Evolutionary conservation across 208 protist species (phyloP), one percentile per base, ranked within the genome.

Genomic region (Vickermania spadyakhi): DNA sequence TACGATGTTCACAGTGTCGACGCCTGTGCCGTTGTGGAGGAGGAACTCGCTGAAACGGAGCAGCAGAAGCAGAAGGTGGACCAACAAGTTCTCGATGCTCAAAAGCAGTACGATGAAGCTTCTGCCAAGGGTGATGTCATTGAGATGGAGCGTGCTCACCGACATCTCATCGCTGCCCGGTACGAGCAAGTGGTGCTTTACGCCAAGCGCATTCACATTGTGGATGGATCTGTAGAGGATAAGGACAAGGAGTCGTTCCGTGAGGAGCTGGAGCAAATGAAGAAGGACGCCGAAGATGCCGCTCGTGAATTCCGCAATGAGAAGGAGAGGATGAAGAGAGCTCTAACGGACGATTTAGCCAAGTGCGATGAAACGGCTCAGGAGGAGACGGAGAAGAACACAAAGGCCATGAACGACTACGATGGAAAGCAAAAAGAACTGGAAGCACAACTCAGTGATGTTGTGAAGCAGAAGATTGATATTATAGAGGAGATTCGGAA

Each of bases 1-100:
- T 79, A 92, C 66, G 81, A 92, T 25, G 73, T 86, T 14, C 82
- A 87, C 55, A 68, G 77, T 56, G 79, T 85, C 0, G 85, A 92
- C 50, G 62, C 77, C 7, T 72, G 73, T 22, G 69, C 77, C 13
- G 65, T 66, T 27, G 56, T 92, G 25, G 81, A 79, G 18, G 79
- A 74, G 58, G 79, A 92, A 64, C 62, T 86, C n/a, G 55, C 74
- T 5, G 81, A 89, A 54, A 73, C 84, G 58, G 78, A 87, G 28
- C 62, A 45, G 59, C 62, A 58, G 29, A 66, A 67, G 41, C 59
- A 68, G 13, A 70, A 66, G 62, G 73, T 75, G 36, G 30, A 52
- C 53, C 42, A 50, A 25, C 69, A 75, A 67, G 61, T 87, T 30
- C 49, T 78, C 4, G 79, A 84, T 45, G 77, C 77, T 18, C 67